These are phyloP conservation scores for Aurinia saxatilis DNA, from an alignment of 345 rosid genomes.

Conservation along the genomic window DNA sequence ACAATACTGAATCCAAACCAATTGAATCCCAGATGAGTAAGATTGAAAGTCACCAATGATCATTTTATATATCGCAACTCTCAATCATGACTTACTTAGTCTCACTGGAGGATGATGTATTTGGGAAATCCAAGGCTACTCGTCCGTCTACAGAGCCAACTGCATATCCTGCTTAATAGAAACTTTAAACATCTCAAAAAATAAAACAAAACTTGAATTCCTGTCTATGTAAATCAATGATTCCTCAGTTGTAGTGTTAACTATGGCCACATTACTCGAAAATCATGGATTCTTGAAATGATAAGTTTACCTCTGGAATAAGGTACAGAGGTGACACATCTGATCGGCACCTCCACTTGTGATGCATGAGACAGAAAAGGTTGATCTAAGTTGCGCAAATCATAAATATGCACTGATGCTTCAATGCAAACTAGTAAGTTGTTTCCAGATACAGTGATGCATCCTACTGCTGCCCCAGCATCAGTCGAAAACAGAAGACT, in stretches of 20 bases:
- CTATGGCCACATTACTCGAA: slow-evolving; percentile 30
- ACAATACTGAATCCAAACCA: background rate
- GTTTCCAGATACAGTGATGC: slow-evolving; percentile 63
- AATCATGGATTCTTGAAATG: slow-evolving; percentile 20
- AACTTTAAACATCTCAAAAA: background rate
- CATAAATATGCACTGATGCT: slow-evolving; percentile 53
- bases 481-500: slow-evolving; percentile 19
- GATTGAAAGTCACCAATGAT: background rate
- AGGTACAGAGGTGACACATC: slow-evolving; percentile 54
- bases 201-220: slow-evolving; percentile 1
- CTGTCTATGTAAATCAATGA: background rate
- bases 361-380: slow-evolving; percentile 43
- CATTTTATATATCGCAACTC: background rate
- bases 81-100: slow-evolving; percentile 42
- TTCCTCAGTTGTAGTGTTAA: background rate
- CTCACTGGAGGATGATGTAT: slow-evolving; percentile 35
- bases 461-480: slow-evolving; percentile 40
- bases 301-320: slow-evolving; percentile 50
- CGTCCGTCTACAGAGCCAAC: slow-evolving; percentile 85
- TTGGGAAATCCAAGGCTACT: slow-evolving; percentile 53
- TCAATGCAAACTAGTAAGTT: slow-evolving; percentile 58
- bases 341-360: slow-evolving; percentile 41
- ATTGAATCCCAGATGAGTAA: background rate
- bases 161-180: slow-evolving; percentile 57
- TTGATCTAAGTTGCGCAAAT: slow-evolving; percentile 55